Evolutionary conservation across 2,329 filamentous ascomycete species (phyloP).

Genomic region (Lecanicillium sp.): DNA sequence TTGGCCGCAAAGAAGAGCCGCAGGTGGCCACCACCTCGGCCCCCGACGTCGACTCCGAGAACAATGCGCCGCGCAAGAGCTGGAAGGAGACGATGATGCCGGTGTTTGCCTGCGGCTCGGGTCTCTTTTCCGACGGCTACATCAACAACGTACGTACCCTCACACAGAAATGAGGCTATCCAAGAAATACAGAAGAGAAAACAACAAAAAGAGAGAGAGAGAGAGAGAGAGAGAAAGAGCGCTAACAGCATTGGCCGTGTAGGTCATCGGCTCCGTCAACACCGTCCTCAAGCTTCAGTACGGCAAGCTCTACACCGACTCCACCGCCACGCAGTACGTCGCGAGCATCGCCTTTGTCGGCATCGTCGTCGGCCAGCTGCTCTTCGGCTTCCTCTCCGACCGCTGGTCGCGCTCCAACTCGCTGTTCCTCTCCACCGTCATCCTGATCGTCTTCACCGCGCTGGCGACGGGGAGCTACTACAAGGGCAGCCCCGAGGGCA

Average conservation of each 20-base stretch:
- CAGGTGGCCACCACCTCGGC: neutral
- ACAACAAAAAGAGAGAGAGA: too few species aligned
- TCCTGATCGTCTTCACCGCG: constrained; percentile 80
- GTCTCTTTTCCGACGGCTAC: constrained; percentile 87
- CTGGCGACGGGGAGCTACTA: constrained; percentile 73
- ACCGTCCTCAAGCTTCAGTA: constrained; percentile 70
- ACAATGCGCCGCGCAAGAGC: constrained; percentile 1
- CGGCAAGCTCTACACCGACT: constrained; percentile 59
- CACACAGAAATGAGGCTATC: too few species aligned
- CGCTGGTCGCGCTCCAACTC: constrained; percentile 80
- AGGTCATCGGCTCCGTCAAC: constrained; percentile 84
- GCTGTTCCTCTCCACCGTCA: constrained; percentile 72
- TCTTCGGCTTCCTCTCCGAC: constrained; percentile 77
- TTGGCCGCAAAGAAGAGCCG: constrained; percentile 2
- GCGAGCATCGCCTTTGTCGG: constrained; percentile 80
- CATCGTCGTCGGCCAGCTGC: constrained; percentile 73
- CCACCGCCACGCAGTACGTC: constrained; percentile 66
- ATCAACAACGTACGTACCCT: constrained; percentile 85
- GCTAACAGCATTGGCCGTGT: too few species aligned
- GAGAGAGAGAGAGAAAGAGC: too few species aligned
- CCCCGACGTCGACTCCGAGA: neutral
- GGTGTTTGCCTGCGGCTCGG: constrained; percentile 81
- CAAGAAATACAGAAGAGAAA: too few species aligned
- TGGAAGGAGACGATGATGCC: constrained; percentile 39
- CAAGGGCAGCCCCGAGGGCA: constrained; percentile 58